Percentiles rank a stretch among this genome's conserved stretches.
phyloP scores from a whole-genome alignment of 2,329 filamentous ascomycete species.

The Colletotrichum truncatum region DNA sequence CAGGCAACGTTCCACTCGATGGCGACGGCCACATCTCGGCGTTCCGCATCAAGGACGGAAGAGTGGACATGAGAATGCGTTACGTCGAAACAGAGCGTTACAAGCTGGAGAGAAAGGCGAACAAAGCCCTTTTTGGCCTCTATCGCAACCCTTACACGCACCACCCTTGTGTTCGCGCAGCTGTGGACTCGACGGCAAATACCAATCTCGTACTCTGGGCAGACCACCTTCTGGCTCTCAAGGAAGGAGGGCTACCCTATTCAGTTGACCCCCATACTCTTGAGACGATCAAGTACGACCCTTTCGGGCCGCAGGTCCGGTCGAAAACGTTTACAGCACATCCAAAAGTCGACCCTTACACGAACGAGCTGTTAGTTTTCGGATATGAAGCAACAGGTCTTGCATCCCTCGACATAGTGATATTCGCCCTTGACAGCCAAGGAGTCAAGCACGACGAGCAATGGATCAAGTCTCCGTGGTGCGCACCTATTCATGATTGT shows the following conservation, averaged over 20 bases:
- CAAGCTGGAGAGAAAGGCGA: slow-evolving; percentile 44
- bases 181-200: slow-evolving; percentile 52
- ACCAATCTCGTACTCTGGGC: slow-evolving; percentile 62
- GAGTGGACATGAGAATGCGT: slow-evolving; percentile 42
- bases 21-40: slow-evolving; percentile 50
- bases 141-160: slow-evolving; percentile 52
- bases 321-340: slow-evolving; percentile 51
- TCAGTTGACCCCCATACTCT: slow-evolving; percentile 49
- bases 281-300: slow-evolving; percentile 48
- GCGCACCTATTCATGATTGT: slow-evolving; percentile 50
- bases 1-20: slow-evolving; percentile 46
- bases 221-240: slow-evolving; percentile 55
- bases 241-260: slow-evolving; percentile 56
- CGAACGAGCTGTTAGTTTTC: slow-evolving; percentile 48
- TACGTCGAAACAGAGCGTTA: slow-evolving; percentile 53
- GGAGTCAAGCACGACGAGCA: slow-evolving; percentile 55
- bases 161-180: slow-evolving; percentile 41
- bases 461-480: slow-evolving; percentile 59
- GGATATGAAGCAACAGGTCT: slow-evolving; percentile 51
- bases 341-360: slow-evolving; percentile 51
- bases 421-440: slow-evolving; percentile 38
- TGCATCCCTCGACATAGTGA: slow-evolving; percentile 45
- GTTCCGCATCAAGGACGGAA: slow-evolving; percentile 44
- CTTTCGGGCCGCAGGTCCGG: slow-evolving; percentile 45
- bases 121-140: slow-evolving; percentile 44